Evolutionary conservation across 768 basidiomycete genomes (phyloP), one percentile per base, ranked within the genome.

Genomic region (Pulveroboletus sp.): DNA sequence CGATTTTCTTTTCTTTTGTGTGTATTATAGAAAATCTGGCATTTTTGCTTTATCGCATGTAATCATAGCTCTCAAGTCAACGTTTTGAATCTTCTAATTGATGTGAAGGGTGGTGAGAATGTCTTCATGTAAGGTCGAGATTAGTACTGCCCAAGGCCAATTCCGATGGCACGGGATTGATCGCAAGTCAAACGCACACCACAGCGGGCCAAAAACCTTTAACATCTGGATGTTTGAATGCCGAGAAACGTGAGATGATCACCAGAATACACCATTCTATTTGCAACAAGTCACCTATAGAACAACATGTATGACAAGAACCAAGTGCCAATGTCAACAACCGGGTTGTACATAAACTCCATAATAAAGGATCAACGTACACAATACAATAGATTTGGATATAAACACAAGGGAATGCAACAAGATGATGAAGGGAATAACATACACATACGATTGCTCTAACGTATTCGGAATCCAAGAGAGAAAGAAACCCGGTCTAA

Each of bases 1-100:
- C 49, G 40, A 40, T 45, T 48, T 42, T 32, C 38, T 23, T 43
- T 46, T 57, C 40, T 44, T 51, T 37, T 42, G 23, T 40, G 14
- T 62, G 60, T 56, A 61, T 43, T 46, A 47, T 53, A 54, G 29
- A 11, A 37, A 36, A 37, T 36, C 32, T 40, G 25, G 45, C 61
- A 54, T 47, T 33, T 24, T 37, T 20, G 27, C 12, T 31, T 20
- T 10, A 27, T 16, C 19, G 19, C 32, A 12, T 49, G 49, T 49
- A 43, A 47, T 36, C 33, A 6, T 45, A 39, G 32, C 17, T 42
- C 38, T 10, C 34, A 36, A 21, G 29, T 40, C 20, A 5, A 23
- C 4, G 10, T 6, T 31, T 12, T 11, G 42, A 45, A 5, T 8
- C 40, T 17, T n/a, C n/a, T 12, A 16, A 34, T n/a, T 23, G 42